phyloP scores from a whole-genome alignment of 2,329 filamentous ascomycete species.

The Byssothecium circinans region DNA sequence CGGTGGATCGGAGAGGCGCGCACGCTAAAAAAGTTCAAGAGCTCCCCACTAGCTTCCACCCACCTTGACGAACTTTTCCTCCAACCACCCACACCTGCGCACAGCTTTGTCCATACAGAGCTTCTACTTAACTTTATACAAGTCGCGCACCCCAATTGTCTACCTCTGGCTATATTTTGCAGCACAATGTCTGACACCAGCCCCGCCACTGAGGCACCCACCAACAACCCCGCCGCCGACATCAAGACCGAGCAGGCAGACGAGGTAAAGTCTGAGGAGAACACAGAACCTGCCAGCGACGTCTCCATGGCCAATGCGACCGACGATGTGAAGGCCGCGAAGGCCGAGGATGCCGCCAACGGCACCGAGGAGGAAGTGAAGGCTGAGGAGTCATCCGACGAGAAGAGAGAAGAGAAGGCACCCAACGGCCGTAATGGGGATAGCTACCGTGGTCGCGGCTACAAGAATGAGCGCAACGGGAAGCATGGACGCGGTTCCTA shows the following conservation, averaged over 20 bases:
- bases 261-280: constrained; percentile 3
- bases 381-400: constrained; percentile 16
- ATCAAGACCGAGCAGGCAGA: constrained; percentile 12
- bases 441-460: neutral
- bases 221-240: constrained; percentile 22
- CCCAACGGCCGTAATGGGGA: neutral
- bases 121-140: too few relatives aligned
- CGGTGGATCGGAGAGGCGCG: neutral
- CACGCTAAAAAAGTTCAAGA: constrained; percentile 6
- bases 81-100: constrained; percentile 2
- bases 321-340: constrained; percentile 13
- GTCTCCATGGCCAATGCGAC: constrained; percentile 3
- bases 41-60: constrained; percentile 9
- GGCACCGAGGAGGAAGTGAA: constrained; percentile 19
- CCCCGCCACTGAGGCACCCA: constrained; percentile 15
- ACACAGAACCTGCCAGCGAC: neutral
- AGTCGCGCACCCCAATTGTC: too few relatives aligned
- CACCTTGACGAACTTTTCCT: constrained; percentile 12
- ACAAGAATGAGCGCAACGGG: constrained; percentile 6
- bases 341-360: constrained; percentile 10
- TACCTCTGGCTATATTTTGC: neutral
- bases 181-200: constrained; percentile 27
- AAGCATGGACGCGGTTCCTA: constrained; percentile 7
- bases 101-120: too few relatives aligned
- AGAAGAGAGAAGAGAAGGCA: neutral